phyloP scores from a whole-genome alignment of 352 stramenopile genomes.

The Pythium phragmitis region DNA sequence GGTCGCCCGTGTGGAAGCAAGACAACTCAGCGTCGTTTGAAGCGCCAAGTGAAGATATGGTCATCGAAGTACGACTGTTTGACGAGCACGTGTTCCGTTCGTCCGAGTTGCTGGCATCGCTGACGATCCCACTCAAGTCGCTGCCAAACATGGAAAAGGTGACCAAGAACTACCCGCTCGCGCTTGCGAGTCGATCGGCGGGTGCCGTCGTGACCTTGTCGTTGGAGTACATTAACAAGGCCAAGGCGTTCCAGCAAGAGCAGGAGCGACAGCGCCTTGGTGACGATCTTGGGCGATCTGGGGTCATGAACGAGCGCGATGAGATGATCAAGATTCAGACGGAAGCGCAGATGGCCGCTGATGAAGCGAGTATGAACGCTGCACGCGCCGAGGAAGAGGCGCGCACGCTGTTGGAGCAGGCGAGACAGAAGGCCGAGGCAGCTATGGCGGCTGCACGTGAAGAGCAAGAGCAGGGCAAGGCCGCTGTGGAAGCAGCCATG shows the following conservation, averaged over 20 bases:
- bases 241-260: conserved; percentile 73
- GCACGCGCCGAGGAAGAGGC: conserved; percentile 73
- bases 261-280: conserved; percentile 57
- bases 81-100: conserved; percentile 80
- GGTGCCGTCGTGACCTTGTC: conserved; percentile 74
- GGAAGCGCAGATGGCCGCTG: conserved; percentile 75
- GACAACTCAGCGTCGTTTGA: conserved; percentile 86
- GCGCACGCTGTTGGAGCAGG: conserved; percentile 69
- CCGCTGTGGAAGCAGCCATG: conserved; percentile 81
- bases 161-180: conserved; percentile 79
- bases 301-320: conserved; percentile 76
- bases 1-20: conserved; percentile 84
- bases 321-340: conserved; percentile 84
- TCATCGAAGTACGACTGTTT: conserved; percentile 82
- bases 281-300: conserved; percentile 55
- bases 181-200: conserved; percentile 73
- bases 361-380: conserved; percentile 76
- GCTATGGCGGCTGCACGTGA: conserved; percentile 79
- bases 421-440: conserved; percentile 75
- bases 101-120: conserved; percentile 68
- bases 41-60: conserved; percentile 72
- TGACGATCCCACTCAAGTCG: conserved; percentile 79
- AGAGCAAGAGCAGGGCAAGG: conserved; percentile 79
- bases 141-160: conserved; percentile 85
- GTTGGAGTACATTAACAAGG: conserved; percentile 86